Conservation (phyloP, 345 rosid genomes). For the Balakata baccata region DNA sequence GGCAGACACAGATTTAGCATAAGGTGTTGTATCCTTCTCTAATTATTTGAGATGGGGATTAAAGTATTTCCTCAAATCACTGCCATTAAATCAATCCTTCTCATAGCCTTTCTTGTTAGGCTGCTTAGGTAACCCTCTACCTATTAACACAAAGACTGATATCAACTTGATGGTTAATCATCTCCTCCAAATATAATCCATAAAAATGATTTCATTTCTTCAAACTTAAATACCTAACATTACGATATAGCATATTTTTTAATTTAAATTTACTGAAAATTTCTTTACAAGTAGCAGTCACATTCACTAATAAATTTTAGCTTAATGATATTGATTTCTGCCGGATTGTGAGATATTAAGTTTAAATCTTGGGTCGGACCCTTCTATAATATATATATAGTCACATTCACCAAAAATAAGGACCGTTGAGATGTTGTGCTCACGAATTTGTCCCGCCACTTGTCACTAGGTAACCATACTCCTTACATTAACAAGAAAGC, state of each 20-base stretch:
- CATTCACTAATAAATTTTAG: too few species aligned
- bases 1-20: not conserved
- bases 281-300: not conserved
- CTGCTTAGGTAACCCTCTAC: not conserved
- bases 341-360: too few species aligned
- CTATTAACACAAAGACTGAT: not conserved
- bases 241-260: not conserved
- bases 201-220: not conserved
- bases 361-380: too few species aligned
- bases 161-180: not conserved
- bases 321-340: too few species aligned
- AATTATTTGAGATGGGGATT: not conserved
- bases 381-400: too few species aligned
- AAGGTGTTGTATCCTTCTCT: not conserved
- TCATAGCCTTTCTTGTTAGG: not conserved
- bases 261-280: not conserved
- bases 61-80: not conserved
- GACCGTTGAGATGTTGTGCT: conserved; percentile 50
- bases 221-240: not conserved
- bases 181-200: not conserved
- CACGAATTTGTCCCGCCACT: conserved; percentile 31
- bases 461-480: conserved; percentile 44
- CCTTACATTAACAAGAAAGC: not conserved
- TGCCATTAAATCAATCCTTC: not conserved
- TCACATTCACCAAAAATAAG: conserved; percentile 14